Conservation (phyloP, 2,329 filamentous ascomycete genomes). For the Apiospora rasikravindrae region DNA sequence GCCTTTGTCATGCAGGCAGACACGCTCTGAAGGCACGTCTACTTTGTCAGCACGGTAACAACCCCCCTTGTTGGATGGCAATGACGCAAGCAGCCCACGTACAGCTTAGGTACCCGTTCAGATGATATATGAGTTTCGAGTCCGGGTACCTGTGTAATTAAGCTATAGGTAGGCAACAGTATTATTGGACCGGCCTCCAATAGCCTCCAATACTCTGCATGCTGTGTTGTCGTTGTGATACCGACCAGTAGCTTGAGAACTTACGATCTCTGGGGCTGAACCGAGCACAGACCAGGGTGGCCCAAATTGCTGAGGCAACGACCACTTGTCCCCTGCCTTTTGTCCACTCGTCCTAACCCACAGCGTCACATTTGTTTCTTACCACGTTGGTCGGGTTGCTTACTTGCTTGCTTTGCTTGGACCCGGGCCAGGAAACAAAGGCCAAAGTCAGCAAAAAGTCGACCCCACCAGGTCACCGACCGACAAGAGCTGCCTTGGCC, state of each 20-base stretch:
- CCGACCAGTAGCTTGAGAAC: neutral
- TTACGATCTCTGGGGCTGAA: conserved; percentile 3
- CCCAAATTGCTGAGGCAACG: conserved; percentile 12
- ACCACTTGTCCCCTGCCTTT: neutral
- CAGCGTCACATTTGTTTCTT: conserved; percentile 5
- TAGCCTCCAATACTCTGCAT: neutral
- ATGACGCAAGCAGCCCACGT: neutral
- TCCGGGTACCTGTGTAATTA: neutral
- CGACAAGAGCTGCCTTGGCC: conserved; percentile 14
- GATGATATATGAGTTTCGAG: neutral
- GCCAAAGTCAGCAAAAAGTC: neutral
- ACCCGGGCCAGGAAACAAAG: neutral
- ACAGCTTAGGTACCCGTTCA: neutral
- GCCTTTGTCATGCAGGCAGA: neutral
- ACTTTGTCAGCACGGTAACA: neutral
- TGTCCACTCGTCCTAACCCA: neutral
- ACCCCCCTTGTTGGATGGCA: neutral
- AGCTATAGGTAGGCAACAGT: neutral
- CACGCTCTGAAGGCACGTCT: neutral
- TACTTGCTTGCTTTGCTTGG: neutral
- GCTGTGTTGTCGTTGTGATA: neutral
- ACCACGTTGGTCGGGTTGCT: conserved; percentile 6
- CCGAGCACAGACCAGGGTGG: neutral
- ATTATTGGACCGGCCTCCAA: neutral
- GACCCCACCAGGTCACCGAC: conserved; percentile 6